phyloP scores from a whole-genome alignment of 2,329 filamentous ascomycete genomes.

The Monilinia aucupariae region DNA sequence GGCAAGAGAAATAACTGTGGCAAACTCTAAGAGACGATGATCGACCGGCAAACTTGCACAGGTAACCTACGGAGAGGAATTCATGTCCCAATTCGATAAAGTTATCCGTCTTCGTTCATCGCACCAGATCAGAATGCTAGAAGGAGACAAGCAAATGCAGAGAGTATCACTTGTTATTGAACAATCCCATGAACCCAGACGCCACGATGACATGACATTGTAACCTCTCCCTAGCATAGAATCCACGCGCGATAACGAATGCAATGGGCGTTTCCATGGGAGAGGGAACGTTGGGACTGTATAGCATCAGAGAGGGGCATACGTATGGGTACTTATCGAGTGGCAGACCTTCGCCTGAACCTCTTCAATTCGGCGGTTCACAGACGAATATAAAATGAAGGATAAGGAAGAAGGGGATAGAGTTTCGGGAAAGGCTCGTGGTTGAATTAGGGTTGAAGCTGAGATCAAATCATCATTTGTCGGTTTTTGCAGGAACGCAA shows the following conservation, averaged over 20 bases:
- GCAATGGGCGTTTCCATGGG: not conserved
- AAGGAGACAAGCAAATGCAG: not conserved
- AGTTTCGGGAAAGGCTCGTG: not conserved
- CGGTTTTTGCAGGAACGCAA: not conserved
- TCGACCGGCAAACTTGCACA: not conserved
- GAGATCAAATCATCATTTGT: not conserved
- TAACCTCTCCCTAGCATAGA: not conserved
- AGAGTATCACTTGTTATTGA: too few relatives aligned
- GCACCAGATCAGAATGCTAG: not conserved
- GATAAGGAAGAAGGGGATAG: not conserved
- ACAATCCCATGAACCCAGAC: not conserved
- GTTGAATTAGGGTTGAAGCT: not conserved
- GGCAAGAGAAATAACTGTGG: not conserved
- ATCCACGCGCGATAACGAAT: not conserved
- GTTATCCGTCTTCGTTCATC: not conserved
- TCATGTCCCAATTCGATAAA: not conserved
- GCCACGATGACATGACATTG: too few relatives aligned
- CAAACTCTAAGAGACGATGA: not conserved
- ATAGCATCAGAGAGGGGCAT: not conserved
- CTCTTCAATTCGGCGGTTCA: not conserved
- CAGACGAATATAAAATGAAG: not conserved
- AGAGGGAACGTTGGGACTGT: not conserved
- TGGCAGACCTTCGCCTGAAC: not conserved
- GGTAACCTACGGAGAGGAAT: not conserved
- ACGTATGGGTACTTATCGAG: not conserved